A percentile compares a stretch with the other conserved stretches of the same genome.
These are phyloP conservation scores for Chlorociboria aeruginascens DNA, from an alignment of 495 filamentous ascomycete genomes.

Conservation along the genomic window DNA sequence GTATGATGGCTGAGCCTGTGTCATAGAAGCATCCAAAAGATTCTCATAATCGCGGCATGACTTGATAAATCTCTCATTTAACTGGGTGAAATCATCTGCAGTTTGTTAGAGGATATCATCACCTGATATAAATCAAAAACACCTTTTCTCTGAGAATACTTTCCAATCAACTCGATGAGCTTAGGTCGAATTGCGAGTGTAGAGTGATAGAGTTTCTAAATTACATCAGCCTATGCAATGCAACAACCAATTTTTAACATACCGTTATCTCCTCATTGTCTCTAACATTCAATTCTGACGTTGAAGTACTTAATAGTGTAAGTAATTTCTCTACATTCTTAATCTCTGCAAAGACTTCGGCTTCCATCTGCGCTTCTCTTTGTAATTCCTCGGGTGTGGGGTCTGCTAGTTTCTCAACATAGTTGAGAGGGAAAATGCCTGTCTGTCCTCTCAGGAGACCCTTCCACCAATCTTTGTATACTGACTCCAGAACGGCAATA, in stretches of 20 bases:
- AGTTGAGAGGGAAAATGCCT: slow-evolving; percentile 96
- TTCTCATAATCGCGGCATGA: slow-evolving; percentile 92
- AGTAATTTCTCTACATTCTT: slow-evolving; percentile 97
- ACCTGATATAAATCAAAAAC: slow-evolving; percentile 6
- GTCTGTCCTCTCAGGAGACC: slow-evolving; percentile 88
- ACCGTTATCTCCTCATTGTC: slow-evolving; percentile 90
- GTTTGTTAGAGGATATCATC: background rate
- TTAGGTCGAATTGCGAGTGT: slow-evolving; percentile 92
- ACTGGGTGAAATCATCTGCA: slow-evolving; percentile 88
- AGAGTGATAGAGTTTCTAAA: slow-evolving; percentile 74
- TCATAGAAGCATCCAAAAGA: slow-evolving; percentile 91
- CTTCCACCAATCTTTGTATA: slow-evolving; percentile 99
- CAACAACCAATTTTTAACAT: slow-evolving; percentile 11
- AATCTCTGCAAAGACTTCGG: slow-evolving; percentile 95
- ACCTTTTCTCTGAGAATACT: slow-evolving; percentile 99
- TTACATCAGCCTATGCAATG: slow-evolving; percentile 6
- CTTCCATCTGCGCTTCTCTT: slow-evolving; percentile 93
- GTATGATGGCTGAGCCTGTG: slow-evolving; percentile 59
- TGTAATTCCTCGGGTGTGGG: slow-evolving; percentile 91
- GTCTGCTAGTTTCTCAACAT: slow-evolving; percentile 93
- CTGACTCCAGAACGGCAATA: slow-evolving; percentile 92
- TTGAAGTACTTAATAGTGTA: slow-evolving; percentile 87
- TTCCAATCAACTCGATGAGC: slow-evolving; percentile 94
- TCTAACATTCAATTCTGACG: slow-evolving; percentile 70
- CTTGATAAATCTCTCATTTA: slow-evolving; percentile 99